Conservation (phyloP, 148 eudicot species). For the Cornus suecica region DNA sequence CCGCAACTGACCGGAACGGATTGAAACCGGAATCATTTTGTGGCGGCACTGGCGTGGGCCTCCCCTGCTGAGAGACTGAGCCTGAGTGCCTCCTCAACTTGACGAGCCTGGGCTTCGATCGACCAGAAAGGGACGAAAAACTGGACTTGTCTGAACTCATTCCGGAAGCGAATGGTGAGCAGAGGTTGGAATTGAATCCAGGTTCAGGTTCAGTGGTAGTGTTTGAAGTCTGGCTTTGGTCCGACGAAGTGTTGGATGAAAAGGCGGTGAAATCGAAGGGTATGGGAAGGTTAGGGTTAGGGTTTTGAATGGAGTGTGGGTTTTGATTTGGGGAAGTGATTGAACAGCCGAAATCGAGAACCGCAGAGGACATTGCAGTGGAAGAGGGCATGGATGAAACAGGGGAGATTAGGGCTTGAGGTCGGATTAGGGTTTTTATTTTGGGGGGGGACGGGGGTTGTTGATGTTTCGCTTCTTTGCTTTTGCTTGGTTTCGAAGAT, state of each 20-base stretch:
- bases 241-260: not conserved
- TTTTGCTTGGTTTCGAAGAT: too few relatives aligned
- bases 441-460: too few relatives aligned
- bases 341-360: not conserved
- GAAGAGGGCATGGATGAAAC: not conserved
- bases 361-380: not conserved
- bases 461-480: too few relatives aligned
- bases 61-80: slow-evolving; percentile 17
- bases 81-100: slow-evolving; percentile 41
- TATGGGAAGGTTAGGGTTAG: not conserved
- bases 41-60: slow-evolving; percentile 17
- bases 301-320: not conserved
- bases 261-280: too few relatives aligned
- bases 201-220: slow-evolving; percentile 11
- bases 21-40: slow-evolving; percentile 26
- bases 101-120: slow-evolving; percentile 49
- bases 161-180: slow-evolving; percentile 5
- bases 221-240: slow-evolving; percentile 1
- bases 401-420: too few relatives aligned
- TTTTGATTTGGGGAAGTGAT: not conserved
- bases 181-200: slow-evolving; percentile 24
- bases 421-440: too few relatives aligned
- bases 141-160: not conserved
- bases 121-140: slow-evolving; percentile 11
- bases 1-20: slow-evolving; percentile 24